A percentile compares a stretch with the other conserved stretches of the same genome.
These are phyloP conservation scores for Camellia oleifera DNA, from an alignment of 179 eudicot species.

Conservation along the genomic window DNA sequence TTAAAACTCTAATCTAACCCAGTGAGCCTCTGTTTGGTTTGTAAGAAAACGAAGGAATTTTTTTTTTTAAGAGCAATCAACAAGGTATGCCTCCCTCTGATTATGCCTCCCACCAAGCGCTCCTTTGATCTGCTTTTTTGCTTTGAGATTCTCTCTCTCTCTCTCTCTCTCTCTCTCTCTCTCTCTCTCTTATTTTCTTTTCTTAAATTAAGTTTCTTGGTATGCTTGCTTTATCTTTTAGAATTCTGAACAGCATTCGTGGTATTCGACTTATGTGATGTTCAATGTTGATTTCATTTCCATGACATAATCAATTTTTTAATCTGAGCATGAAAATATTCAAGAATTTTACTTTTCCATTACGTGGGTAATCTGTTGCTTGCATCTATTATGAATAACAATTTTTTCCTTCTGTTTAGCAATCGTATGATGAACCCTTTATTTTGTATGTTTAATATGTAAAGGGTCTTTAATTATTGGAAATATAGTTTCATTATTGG, in stretches of 20 bases:
- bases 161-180: too few species aligned
- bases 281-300: too few species aligned
- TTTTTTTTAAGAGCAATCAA: too few species aligned
- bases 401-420: neutral
- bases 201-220: neutral
- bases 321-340: slow-evolving; percentile 8
- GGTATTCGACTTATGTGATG: neutral
- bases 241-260: neutral
- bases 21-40: too few species aligned
- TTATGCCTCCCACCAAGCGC: too few species aligned
- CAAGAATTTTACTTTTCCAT: neutral
- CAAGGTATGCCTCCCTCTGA: too few species aligned
- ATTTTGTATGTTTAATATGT: neutral
- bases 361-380: neutral
- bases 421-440: neutral
- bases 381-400: neutral
- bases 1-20: too few species aligned
- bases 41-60: too few species aligned
- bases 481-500: neutral
- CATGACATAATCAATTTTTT: neutral
- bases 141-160: neutral
- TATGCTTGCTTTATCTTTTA: neutral
- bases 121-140: neutral
- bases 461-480: neutral
- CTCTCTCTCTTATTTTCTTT: neutral